These are phyloP conservation scores for Cyclotella atomus DNA, from an alignment of 108 stramenopile species.

Conservation along the genomic window DNA sequence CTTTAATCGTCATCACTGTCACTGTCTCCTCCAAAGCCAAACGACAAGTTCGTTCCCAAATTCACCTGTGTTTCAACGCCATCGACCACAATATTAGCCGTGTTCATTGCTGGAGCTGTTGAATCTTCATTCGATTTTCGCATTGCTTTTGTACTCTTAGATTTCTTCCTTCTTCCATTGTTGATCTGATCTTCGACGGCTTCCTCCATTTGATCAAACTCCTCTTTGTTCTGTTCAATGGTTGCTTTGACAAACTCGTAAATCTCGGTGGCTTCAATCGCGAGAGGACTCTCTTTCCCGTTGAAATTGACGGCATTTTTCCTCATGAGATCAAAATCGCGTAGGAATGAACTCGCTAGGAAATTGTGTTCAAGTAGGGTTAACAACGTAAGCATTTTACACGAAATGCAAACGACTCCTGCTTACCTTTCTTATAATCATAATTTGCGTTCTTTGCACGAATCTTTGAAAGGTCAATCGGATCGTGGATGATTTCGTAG, in stretches of 20 bases:
- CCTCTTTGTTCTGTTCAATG: conserved; percentile 65
- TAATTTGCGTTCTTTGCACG: conserved; percentile 83
- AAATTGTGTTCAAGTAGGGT: too few species aligned
- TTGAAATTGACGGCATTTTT: conserved; percentile 88
- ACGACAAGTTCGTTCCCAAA: conserved; percentile 38
- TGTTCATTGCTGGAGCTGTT: conserved; percentile 36
- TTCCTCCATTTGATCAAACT: conserved; percentile 74
- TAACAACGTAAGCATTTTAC: too few species aligned
- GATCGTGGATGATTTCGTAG: conserved; percentile 82
- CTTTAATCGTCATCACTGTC: conserved; percentile 4
- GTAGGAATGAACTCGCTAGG: conserved; percentile 60
- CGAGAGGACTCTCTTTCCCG: conserved; percentile 55
- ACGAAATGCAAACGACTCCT: neutral
- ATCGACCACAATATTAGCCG: conserved; percentile 49
- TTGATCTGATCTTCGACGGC: conserved; percentile 78
- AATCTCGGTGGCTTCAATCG: conserved; percentile 73
- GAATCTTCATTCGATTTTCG: neutral
- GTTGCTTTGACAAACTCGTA: conserved; percentile 67
- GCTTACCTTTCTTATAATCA: conserved; percentile 61
- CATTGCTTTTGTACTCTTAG: neutral
- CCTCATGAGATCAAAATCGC: conserved; percentile 87
- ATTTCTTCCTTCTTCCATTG: conserved; percentile 38
- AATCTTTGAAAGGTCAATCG: conserved; percentile 82
- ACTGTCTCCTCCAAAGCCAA: conserved; percentile 45
- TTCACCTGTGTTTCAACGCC: conserved; percentile 51